Base-by-base conservation (phyloP, 2,329 filamentous ascomycete genomes). In the Paracoccidioides lutzii region DNA sequence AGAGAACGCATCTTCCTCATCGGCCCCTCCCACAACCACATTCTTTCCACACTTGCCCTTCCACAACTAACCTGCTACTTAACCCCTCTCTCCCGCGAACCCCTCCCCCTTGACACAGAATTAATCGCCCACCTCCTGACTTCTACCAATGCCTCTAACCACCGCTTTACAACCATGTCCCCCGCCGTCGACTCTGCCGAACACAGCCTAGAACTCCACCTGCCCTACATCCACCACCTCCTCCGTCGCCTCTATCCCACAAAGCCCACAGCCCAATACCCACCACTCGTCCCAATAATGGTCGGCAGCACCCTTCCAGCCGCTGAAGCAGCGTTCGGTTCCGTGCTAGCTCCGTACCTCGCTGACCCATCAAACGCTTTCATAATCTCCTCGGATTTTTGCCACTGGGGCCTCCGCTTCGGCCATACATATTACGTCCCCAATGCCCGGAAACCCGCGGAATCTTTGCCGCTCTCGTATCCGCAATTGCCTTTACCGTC, bases 201-300 rank as follows among this genome's bases (percentile, higher is more conserved):
- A 71, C 93, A 98, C 71, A 95, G 88, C 53, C 79, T 97, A 1
- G 93, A 98, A 75, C 95, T 98, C 86, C 93, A 98, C 63, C 78
- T 97, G 7, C 91, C 93, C 0, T 96, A 94, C 66, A 85, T 97
- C 60, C 90, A 90, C 76, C 90, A 90, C 67, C 82, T 87, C 54
- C 77, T 84, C 5, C 78, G 78, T 57, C 72, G 75, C 67, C 79
- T 73, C 40, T 70, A 70, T 57, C 73, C 70, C 1, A 79, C 81
- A 59, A 72, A 71, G 0, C 72, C 75, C 0, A 66, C 72, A 0
- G 72, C 78, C 0, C 66, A 78, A 3, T 88, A 87, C 62, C 89
- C 91, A 0, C 80, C 78, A 5, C 78, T 98, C 3, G 79, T 96
- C 0, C 93, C 93, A 0, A 85, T 98, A 54, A 81, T 98, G 63